Evolutionary conservation across 257 asterid genomes (phyloP).

Genomic region (Scutellaria galericulata): DNA sequence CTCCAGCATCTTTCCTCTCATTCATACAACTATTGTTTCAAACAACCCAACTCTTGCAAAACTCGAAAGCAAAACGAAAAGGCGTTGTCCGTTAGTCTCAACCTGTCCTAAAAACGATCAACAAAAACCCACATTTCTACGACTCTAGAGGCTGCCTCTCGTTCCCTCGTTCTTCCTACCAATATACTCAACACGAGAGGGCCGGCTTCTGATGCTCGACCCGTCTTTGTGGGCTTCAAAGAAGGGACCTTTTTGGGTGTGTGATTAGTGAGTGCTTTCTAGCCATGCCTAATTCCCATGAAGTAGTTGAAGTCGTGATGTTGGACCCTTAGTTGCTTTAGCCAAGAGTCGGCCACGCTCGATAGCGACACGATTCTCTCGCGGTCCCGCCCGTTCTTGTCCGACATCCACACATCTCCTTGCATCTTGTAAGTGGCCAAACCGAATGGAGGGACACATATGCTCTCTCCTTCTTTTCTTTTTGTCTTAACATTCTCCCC

Average conservation of each 20-base stretch:
- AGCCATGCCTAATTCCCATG: constrained; percentile 71
- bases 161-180: constrained; percentile 7
- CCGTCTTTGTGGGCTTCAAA: constrained; percentile 34
- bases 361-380: constrained; percentile 64
- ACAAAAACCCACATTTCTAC: constrained; percentile 32
- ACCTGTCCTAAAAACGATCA: constrained; percentile 29
- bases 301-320: constrained; percentile 95
- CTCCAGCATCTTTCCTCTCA: constrained; percentile 21
- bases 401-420: constrained; percentile 69
- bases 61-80: constrained; percentile 3
- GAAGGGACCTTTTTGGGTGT: constrained; percentile 1
- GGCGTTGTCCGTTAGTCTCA: constrained; percentile 33
- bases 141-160: constrained; percentile 25
- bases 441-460: constrained; percentile 78
- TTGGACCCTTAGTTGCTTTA: constrained; percentile 86
- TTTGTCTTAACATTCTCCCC: constrained; percentile 36
- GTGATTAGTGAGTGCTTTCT: neutral
- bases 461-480: constrained; percentile 39
- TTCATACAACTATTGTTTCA: constrained; percentile 8
- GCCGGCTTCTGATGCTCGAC: constrained; percentile 27
- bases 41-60: constrained; percentile 35
- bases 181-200: constrained; percentile 9
- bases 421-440: constrained; percentile 73
- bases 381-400: constrained; percentile 46
- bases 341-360: constrained; percentile 95